Percentiles rank a stretch among this genome's conserved stretches.
These are phyloP conservation scores for Daldinia decipiens DNA, from an alignment of 495 filamentous ascomycete genomes.

Conservation along the genomic window DNA sequence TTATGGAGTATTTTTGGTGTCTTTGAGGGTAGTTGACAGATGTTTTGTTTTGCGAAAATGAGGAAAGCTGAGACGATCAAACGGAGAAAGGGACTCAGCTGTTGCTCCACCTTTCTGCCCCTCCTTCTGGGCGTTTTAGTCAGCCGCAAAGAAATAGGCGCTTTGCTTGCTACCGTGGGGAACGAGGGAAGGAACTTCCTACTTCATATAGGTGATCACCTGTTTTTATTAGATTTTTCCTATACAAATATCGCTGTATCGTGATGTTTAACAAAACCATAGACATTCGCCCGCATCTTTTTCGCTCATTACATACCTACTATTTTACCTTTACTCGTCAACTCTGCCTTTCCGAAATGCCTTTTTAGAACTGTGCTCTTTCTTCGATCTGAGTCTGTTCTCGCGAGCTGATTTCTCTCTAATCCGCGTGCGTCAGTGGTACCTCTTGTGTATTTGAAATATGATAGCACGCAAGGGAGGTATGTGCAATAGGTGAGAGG, in stretches of 20 bases:
- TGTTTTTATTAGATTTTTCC: no score
- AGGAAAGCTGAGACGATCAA: constrained; percentile 30
- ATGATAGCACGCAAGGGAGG: background rate
- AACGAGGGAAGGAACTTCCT: background rate
- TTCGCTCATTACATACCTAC: background rate
- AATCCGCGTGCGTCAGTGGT: constrained; percentile 8
- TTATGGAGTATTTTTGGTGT: background rate
- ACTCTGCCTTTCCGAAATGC: constrained; percentile 64
- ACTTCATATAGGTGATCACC: no score
- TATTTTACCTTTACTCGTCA: constrained; percentile 37
- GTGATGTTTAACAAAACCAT: no score
- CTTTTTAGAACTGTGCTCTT: constrained; percentile 84
- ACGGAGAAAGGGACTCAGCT: constrained; percentile 20
- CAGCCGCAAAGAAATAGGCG: constrained; percentile 11
- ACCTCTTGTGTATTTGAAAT: no score
- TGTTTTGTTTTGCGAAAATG: constrained; percentile 16
- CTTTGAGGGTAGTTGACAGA: constrained; percentile 14
- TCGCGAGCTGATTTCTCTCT: constrained; percentile 80
- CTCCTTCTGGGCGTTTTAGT: constrained; percentile 29
- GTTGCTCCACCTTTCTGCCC: constrained; percentile 28
- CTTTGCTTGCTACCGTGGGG: constrained; percentile 16
- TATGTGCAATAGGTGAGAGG: constrained; percentile 15
- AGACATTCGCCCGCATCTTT: no score
- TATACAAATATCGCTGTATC: no score
- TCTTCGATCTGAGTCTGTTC: constrained; percentile 76